Percentiles rank a stretch among this genome's conserved stretches.
phyloP scores from a whole-genome alignment of 2,329 filamentous ascomycete genomes.

The Gnomoniopsis smithogilvyi region DNA sequence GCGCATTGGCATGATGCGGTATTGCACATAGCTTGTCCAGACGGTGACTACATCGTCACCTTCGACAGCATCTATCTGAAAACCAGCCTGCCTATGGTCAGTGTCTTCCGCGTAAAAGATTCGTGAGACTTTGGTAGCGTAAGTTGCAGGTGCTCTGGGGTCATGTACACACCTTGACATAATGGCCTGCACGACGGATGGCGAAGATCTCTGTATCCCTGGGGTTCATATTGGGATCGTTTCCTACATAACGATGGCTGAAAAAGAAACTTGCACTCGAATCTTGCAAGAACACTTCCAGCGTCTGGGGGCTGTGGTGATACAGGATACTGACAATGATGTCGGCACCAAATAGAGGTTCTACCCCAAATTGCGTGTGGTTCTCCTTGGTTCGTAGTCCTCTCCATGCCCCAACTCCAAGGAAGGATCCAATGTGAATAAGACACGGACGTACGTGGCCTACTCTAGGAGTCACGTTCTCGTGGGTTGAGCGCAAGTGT shows the following conservation, averaged over 20 bases:
- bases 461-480: no score
- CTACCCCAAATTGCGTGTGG: background rate
- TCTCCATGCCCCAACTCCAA: background rate
- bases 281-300: background rate
- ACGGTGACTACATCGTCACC: no score
- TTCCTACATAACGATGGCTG: background rate
- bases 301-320: background rate
- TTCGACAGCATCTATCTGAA: background rate
- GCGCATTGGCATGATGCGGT: no score
- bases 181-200: no score
- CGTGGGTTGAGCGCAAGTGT: no score
- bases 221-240: background rate
- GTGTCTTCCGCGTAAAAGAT: background rate
- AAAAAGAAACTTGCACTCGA: background rate
- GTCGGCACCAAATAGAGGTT: background rate
- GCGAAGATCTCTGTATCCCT: background rate
- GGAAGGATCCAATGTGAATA: background rate
- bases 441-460: background rate
- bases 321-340: conserved; percentile 3
- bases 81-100: background rate
- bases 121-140: background rate
- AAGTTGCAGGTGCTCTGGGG: no score
- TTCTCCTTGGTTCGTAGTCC: background rate
- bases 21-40: no score
- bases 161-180: no score